Evolutionary conservation across 495 filamentous ascomycete species (phyloP).

Genomic region (Penicillium arizonense): DNA sequence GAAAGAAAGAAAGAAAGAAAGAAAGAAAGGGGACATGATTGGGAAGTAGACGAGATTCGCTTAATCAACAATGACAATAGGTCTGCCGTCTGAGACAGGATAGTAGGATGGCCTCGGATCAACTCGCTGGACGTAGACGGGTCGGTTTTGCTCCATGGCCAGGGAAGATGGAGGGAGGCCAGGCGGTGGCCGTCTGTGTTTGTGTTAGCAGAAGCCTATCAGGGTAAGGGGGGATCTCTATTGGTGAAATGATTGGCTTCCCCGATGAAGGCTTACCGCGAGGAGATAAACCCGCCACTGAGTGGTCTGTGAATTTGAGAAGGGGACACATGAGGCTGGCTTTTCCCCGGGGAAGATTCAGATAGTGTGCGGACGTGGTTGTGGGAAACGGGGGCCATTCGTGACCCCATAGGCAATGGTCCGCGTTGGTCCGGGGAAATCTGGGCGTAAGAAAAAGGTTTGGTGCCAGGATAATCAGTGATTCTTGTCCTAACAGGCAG

Average conservation of each 20-base stretch:
- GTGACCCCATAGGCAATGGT: slow-evolving; percentile 13
- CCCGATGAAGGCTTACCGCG: slow-evolving; percentile 20
- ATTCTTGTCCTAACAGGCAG: slow-evolving; percentile 15
- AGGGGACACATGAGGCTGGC: slow-evolving; percentile 5
- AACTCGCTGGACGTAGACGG: slow-evolving; percentile 26
- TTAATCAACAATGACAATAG: slow-evolving; percentile 36
- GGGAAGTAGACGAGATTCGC: not conserved
- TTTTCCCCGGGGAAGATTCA: slow-evolving; percentile 7
- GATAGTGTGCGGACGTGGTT: slow-evolving; percentile 8
- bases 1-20: not conserved
- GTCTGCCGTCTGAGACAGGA: slow-evolving; percentile 23
- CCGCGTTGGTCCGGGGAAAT: slow-evolving; percentile 9
- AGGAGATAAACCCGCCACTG: slow-evolving; percentile 13
- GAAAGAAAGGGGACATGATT: not conserved
- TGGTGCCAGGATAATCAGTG: slow-evolving; percentile 12
- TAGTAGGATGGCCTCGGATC: slow-evolving; percentile 21
- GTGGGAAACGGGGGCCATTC: slow-evolving; percentile 9
- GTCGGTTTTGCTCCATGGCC: slow-evolving; percentile 23
- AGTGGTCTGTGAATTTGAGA: slow-evolving; percentile 12
- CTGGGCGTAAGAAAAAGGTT: slow-evolving; percentile 13
- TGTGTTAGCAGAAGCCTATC: slow-evolving; percentile 2
- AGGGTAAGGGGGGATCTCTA: not conserved
- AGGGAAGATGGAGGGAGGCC: slow-evolving; percentile 15
- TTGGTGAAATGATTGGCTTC: not conserved
- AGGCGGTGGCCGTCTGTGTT: slow-evolving; percentile 13